Conservation (phyloP, 73 alveolate species). For the Uronychia setigera region DNA sequence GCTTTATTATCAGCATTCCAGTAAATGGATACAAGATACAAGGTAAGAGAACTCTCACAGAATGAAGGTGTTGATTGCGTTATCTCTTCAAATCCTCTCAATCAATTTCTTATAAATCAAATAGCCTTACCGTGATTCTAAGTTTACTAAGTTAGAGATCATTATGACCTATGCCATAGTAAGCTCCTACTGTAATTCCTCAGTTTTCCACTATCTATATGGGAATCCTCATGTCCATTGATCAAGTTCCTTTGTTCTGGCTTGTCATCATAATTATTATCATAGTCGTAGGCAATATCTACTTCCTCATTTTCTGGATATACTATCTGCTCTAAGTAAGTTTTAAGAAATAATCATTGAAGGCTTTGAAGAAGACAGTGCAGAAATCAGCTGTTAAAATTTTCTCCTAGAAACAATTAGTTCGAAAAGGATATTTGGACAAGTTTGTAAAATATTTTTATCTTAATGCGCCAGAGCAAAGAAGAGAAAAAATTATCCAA, state of each 20-base stretch:
- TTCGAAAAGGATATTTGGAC: too few species aligned
- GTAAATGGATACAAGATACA: background rate
- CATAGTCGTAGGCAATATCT: too few species aligned
- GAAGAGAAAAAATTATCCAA: too few species aligned
- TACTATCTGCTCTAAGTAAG: too few species aligned
- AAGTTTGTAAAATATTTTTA: too few species aligned
- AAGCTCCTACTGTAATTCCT: background rate
- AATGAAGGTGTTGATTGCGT: background rate
- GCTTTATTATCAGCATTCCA: background rate
- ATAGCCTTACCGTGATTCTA: background rate
- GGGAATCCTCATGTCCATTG: background rate
- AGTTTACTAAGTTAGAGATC: background rate
- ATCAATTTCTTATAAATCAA: background rate
- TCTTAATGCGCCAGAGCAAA: too few species aligned
- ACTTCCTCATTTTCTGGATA: too few species aligned
- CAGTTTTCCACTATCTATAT: background rate
- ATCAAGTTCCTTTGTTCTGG: background rate
- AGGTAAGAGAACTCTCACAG: background rate
- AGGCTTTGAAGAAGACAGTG: too few species aligned
- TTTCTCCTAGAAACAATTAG: too few species aligned
- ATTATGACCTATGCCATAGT: background rate
- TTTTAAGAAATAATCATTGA: too few species aligned
- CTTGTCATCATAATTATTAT: too few species aligned
- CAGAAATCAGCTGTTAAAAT: too few species aligned
- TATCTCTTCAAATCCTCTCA: background rate